These are phyloP conservation scores for Daldinia grandis DNA, from an alignment of 495 filamentous ascomycete genomes.

Conservation along the genomic window DNA sequence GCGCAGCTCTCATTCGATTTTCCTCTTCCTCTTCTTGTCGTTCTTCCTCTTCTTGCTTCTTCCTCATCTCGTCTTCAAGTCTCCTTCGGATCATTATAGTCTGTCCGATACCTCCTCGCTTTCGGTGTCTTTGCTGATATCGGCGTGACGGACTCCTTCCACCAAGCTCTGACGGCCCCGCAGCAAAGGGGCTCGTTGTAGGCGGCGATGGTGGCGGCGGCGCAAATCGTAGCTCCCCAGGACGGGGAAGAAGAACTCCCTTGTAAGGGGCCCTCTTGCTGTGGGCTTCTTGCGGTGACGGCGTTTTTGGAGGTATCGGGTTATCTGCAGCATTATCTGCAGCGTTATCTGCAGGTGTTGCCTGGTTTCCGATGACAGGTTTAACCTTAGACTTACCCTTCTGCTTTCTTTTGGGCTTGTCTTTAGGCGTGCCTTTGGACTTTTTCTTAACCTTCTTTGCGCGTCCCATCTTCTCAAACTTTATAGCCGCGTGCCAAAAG, in stretches of 20 bases:
- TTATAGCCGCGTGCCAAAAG: neutral
- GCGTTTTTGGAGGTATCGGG: neutral
- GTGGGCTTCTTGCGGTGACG: neutral
- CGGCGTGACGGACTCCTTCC: neutral
- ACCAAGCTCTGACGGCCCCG: neutral
- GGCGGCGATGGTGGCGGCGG: neutral
- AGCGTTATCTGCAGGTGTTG: neutral
- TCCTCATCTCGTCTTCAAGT: neutral
- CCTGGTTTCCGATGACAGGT: neutral
- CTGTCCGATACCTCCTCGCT: neutral
- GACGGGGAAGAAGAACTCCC: neutral
- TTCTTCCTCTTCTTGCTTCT: neutral
- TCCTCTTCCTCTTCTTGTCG: neutral
- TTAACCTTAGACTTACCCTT: neutral
- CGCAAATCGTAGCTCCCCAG: neutral
- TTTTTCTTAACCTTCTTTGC: neutral
- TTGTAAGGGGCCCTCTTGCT: neutral
- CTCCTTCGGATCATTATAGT: neutral
- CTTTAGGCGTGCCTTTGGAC: neutral
- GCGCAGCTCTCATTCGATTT: neutral
- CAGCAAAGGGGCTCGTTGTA: neutral
- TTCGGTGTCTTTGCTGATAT: neutral
- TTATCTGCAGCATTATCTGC: neutral
- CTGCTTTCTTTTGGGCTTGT: neutral
- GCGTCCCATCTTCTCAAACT: neutral